phyloP scores from a whole-genome alignment of 371 early-diverging fungal species.

The Mortierella sp. region DNA sequence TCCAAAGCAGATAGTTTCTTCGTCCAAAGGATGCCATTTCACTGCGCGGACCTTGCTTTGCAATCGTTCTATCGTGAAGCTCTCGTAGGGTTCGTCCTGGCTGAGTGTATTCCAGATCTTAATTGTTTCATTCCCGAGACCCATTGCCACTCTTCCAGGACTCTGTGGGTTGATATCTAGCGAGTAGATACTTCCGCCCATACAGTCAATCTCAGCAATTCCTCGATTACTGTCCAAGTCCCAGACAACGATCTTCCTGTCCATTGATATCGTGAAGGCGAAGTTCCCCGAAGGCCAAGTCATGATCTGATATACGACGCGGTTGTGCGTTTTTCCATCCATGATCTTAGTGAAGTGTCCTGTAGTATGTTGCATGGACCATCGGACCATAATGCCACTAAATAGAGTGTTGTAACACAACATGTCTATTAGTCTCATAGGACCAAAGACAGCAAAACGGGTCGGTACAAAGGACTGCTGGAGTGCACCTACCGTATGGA shows the following conservation, averaged over 20 bases:
- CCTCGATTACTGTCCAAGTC: constrained; percentile 29
- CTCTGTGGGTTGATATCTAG: constrained; percentile 24
- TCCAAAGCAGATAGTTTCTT: constrained; percentile 36
- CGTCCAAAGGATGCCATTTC: constrained; percentile 44
- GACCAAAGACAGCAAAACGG: too few species aligned
- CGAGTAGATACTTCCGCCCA: constrained; percentile 32
- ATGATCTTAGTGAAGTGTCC: constrained; percentile 3
- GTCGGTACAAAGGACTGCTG: too few species aligned
- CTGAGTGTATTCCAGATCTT: constrained; percentile 47
- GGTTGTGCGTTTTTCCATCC: constrained; percentile 25
- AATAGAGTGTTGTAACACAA: too few species aligned
- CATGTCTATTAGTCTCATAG: too few species aligned
- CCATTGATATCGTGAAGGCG: constrained; percentile 43
- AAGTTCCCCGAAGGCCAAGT: constrained; percentile 35
- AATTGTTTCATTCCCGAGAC: constrained; percentile 32
- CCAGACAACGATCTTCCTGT: constrained; percentile 45
- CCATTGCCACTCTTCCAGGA: constrained; percentile 36
- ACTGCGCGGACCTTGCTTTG: constrained; percentile 28
- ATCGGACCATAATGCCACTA: constrained; percentile 34
- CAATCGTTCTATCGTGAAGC: constrained; percentile 26
- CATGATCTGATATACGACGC: constrained; percentile 37
- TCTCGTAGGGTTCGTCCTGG: constrained; percentile 34
- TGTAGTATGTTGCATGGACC: constrained; percentile 8
- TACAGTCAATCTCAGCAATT: constrained; percentile 40
- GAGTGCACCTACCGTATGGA: constrained; percentile 32